Conservation (phyloP, 257 asterid species). For the Solanum dulcamara region DNA sequence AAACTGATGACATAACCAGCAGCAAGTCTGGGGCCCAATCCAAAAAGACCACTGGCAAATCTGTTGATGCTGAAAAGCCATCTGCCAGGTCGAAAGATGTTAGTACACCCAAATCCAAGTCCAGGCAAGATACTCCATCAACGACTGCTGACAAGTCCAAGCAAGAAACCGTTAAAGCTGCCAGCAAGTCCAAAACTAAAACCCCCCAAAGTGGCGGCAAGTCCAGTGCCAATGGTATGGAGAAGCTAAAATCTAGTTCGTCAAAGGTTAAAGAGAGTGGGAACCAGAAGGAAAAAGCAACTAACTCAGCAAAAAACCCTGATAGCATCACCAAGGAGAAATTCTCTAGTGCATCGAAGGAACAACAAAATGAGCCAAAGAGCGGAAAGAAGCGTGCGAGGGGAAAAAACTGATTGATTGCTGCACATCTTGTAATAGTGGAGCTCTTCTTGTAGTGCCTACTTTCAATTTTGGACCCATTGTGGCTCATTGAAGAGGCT, state of each 20-base stretch:
- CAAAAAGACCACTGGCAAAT: slow-evolving; percentile 14
- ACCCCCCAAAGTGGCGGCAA: slow-evolving; percentile 27
- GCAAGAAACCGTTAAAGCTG: not conserved
- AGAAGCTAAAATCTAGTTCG: slow-evolving; percentile 29
- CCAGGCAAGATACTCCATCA: slow-evolving; percentile 5
- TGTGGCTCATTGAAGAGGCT: not conserved
- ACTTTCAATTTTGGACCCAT: not conserved
- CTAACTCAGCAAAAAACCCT: slow-evolving; percentile 20
- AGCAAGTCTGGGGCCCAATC: slow-evolving; percentile 11
- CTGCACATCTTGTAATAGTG: not conserved
- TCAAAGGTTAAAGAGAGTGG: slow-evolving; percentile 50
- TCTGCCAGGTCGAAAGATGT: slow-evolving; percentile 42
- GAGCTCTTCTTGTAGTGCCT: not conserved
- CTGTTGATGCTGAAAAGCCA: slow-evolving; percentile 31
- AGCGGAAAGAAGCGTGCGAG: slow-evolving; percentile 52
- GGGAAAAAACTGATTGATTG: slow-evolving; percentile 4
- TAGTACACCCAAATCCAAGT: slow-evolving; percentile 31
- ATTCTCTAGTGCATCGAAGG: slow-evolving; percentile 13
- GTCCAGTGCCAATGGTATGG: slow-evolving; percentile 20
- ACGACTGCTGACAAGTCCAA: slow-evolving; percentile 22
- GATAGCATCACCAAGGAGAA: not conserved
- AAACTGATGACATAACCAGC: slow-evolving; percentile 23
- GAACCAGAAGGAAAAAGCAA: slow-evolving; percentile 26
- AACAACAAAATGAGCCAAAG: slow-evolving; percentile 39
- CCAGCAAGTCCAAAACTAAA: slow-evolving; percentile 39